Conservation (phyloP, 257 asterid genomes). For the Solanum chiquidenum region DNA sequence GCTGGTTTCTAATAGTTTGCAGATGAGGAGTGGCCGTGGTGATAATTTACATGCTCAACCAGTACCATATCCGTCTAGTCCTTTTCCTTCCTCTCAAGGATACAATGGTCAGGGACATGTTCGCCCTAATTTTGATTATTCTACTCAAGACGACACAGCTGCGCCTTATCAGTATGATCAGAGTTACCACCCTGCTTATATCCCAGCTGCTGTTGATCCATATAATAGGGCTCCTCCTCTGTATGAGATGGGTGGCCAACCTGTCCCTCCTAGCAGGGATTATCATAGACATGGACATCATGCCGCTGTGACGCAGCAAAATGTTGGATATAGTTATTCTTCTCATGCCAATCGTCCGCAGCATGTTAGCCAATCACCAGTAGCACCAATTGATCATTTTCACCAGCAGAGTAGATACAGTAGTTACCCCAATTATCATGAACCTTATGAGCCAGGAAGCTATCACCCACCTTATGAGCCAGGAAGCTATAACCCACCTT, state of each 20-base stretch:
- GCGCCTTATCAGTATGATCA: constrained; percentile 28
- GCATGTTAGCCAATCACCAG: constrained; percentile 18
- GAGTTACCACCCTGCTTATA: constrained; percentile 33
- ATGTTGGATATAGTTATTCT: constrained; percentile 32
- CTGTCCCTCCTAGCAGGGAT: constrained; percentile 23
- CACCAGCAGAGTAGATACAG: constrained; percentile 25
- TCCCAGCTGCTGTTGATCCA: constrained; percentile 22
- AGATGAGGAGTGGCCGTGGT: constrained; percentile 15
- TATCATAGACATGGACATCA: constrained; percentile 38
- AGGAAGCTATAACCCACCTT: constrained; percentile 7
- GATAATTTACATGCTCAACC: constrained; percentile 30
- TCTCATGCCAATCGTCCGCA: constrained; percentile 16
- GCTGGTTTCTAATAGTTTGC: constrained; percentile 69
- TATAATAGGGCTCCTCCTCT: constrained; percentile 29
- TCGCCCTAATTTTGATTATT: constrained; percentile 25
- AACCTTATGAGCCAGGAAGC: constrained; percentile 29
- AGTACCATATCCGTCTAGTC: constrained; percentile 23
- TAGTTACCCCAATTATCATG: constrained; percentile 19
- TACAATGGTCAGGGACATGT: constrained; percentile 26
- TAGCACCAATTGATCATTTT: constrained; percentile 19
- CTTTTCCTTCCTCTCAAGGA: constrained; percentile 15
- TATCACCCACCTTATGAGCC: constrained; percentile 8
- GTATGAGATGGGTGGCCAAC: constrained; percentile 12
- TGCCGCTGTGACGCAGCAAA: constrained; percentile 25
- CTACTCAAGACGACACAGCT: constrained; percentile 11